Conservation (phyloP, 148 eudicot species). For the Fallopia convolvulus region DNA sequence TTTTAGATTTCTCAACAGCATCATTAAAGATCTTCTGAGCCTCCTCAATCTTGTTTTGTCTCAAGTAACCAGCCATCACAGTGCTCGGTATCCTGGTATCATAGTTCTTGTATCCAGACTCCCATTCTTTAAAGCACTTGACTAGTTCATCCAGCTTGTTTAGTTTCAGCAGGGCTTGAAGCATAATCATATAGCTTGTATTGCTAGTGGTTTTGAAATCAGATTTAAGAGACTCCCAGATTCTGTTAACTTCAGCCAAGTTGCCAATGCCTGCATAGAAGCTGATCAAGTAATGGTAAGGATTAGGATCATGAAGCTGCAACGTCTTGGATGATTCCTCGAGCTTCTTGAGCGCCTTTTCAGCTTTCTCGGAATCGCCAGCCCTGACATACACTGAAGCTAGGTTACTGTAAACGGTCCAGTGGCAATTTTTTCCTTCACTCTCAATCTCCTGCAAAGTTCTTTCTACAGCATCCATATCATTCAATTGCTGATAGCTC, state of each 20-base stretch:
- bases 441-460: conserved; percentile 44
- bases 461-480: conserved; percentile 61
- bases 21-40: conserved; percentile 38
- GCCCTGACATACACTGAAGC: conserved; percentile 35
- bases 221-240: conserved; percentile 52
- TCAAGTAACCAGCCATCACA: conserved; percentile 43
- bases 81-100: conserved; percentile 49
- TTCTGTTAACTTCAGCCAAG: conserved; percentile 34
- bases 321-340: conserved; percentile 30
- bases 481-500: conserved; percentile 38
- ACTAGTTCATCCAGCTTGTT: conserved; percentile 36
- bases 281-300: conserved; percentile 48
- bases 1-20: conserved; percentile 21
- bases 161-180: conserved; percentile 44
- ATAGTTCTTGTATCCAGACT: conserved; percentile 24
- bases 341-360: conserved; percentile 29
- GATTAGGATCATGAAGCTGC: conserved; percentile 18
- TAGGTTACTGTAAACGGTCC: conserved; percentile 56
- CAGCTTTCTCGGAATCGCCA: conserved; percentile 48
- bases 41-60: conserved; percentile 38
- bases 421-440: conserved; percentile 19
- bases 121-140: conserved; percentile 54
- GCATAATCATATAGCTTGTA: conserved; percentile 37
- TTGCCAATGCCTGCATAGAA: conserved; percentile 40
- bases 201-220: conserved; percentile 26